A percentile compares a stretch with the other conserved stretches of the same genome.
Conservation (phyloP, 768 basidiomycete species). For the Mycena latifolia region DNA sequence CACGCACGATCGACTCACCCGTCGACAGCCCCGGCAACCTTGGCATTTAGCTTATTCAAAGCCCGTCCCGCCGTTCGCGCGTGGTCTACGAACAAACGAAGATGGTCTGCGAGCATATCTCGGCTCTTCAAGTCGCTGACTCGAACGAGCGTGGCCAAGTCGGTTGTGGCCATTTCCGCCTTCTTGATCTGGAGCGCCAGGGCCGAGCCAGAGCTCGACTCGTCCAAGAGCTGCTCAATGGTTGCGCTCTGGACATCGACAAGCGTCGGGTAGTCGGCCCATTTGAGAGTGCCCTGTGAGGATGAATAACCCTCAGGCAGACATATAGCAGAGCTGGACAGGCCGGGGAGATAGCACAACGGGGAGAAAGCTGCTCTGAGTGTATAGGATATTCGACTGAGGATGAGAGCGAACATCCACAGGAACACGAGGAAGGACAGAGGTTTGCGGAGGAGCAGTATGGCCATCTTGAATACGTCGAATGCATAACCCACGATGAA, state of each 20-base stretch:
- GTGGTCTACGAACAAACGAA: slow-evolving; percentile 68
- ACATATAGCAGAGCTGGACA: slow-evolving; percentile 65
- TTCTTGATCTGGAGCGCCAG: slow-evolving; percentile 79
- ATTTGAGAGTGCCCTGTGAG: slow-evolving; percentile 43
- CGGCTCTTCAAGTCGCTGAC: slow-evolving; percentile 72
- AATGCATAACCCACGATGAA: slow-evolving; percentile 56
- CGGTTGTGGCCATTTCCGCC: slow-evolving; percentile 81
- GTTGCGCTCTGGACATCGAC: slow-evolving; percentile 70
- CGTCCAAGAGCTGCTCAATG: slow-evolving; percentile 73
- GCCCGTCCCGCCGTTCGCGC: slow-evolving; percentile 72
- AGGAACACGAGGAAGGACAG: slow-evolving; percentile 66
- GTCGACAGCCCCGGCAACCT: slow-evolving; percentile 81
- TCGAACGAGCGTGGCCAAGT: slow-evolving; percentile 72
- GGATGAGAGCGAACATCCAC: slow-evolving; percentile 61
- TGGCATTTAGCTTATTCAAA: slow-evolving; percentile 72
- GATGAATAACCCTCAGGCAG: slow-evolving; percentile 27
- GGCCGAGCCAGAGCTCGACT: slow-evolving; percentile 67
- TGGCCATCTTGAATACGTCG: slow-evolving; percentile 60
- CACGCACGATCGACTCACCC: slow-evolving; percentile 57
- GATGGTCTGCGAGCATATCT: slow-evolving; percentile 64
- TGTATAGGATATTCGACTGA: slow-evolving; percentile 54
- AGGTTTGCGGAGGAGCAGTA: slow-evolving; percentile 67
- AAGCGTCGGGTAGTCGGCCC: slow-evolving; percentile 74
- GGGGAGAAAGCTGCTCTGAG: slow-evolving; percentile 66
- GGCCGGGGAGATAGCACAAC: slow-evolving; percentile 71